Base-by-base conservation (phyloP, 2,329 filamentous ascomycete genomes). In the Nemania diffusa region DNA sequence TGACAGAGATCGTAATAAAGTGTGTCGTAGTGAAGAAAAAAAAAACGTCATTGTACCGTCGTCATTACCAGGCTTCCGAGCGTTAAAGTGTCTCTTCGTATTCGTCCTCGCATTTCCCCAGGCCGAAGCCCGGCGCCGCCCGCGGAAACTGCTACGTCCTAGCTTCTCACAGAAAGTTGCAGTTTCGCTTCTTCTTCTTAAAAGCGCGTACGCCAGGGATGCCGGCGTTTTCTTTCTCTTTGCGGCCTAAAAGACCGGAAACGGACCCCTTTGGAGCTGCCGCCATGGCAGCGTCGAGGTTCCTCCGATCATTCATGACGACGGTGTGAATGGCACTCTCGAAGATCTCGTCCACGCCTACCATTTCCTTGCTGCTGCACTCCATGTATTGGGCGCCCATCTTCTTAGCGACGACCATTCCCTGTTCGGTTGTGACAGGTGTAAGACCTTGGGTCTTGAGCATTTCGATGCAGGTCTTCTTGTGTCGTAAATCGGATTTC, bases 361-460 rank as follows among this genome's bases (percentile, higher is more conserved):
- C 89, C 91, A 97, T 96, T 82, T 97, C 96, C 82, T 98, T 98
- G 81, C 93, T 97, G 79, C 94, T 97, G 86, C 96, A 99, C 83
- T 99, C 96, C 88, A 97, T 95, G 83, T 99, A 99, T 77, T 90
- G 87, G 13, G 96, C 96, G 70, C 90, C 90, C 96, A 99, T 99
- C 83, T 95, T 96, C 77, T 91, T 88, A 63, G 96, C 94, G 27
- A 99, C 94, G 8, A 89, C 87, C 78, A 91, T 88, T 70, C 95
- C 96, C 81, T 99, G 95, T 75, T 97, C 92, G 57, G 90, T 89
- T 0, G 94, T 97, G 56, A 99, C 95, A 5, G 96, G 96, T 1
- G 95, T 98, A 67, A 99, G 87, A 55, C 96, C 96, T 80, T 99
- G 96, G 17, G 95, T 97, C 83, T 97, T 97, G 81, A 99, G 93